A percentile compares a stretch with the other conserved stretches of the same genome.
phyloP scores from a whole-genome alignment of 1,284 basidiomycete species.

The Melampsora occidentalis region DNA sequence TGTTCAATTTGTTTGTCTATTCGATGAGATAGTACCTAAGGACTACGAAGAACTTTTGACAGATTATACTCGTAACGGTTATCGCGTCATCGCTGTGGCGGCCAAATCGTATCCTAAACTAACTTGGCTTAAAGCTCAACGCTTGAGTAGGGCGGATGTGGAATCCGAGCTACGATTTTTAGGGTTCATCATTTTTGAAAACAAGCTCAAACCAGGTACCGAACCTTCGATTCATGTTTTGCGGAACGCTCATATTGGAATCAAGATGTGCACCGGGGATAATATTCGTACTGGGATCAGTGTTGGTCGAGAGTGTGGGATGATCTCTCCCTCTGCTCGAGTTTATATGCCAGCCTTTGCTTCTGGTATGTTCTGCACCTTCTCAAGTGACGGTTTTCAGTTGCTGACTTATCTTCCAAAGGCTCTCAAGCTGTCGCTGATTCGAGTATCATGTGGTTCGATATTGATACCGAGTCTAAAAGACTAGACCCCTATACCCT shows the following conservation, averaged over 20 bases:
- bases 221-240: conserved; percentile 86
- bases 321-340: conserved; percentile 82
- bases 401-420: conserved; percentile 48
- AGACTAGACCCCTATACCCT: conserved; percentile 85
- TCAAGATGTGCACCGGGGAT: conserved; percentile 98
- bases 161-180: conserved; percentile 88
- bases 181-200: conserved; percentile 96
- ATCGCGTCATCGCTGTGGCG: conserved; percentile 96
- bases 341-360: conserved; percentile 86
- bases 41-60: conserved; percentile 96
- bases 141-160: conserved; percentile 93
- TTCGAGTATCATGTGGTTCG: conserved; percentile 81
- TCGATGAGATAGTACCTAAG: conserved; percentile 68
- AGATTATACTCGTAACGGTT: conserved; percentile 95
- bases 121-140: conserved; percentile 96
- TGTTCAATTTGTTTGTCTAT: conserved; percentile 4
- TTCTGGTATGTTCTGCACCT: conserved; percentile 60
- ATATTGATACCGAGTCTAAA: conserved; percentile 82
- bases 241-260: conserved; percentile 83
- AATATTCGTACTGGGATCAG: conserved; percentile 95
- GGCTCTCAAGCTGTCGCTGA: conserved; percentile 65
- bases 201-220: conserved; percentile 93
- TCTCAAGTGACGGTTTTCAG: not conserved
- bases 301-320: conserved; percentile 88
- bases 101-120: conserved; percentile 91